Base-by-base conservation (phyloP, 257 asterid species). In the Primulina tabacum region DNA sequence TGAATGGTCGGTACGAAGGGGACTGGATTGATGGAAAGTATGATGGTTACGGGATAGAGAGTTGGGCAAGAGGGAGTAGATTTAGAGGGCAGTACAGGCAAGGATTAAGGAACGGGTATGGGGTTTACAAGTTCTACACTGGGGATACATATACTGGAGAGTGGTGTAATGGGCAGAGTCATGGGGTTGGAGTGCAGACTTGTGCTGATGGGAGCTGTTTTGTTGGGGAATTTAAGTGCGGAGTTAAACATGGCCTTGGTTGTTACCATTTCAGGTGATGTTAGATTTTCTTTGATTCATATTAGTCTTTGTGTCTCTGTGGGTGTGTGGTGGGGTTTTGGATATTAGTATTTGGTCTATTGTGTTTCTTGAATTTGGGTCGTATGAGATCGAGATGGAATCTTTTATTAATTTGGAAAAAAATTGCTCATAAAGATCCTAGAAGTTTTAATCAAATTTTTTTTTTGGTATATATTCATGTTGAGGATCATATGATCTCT, bases 161-260 rank as follows among this genome's bases (percentile, higher is more conserved):
- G 70, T 92, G 98, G 98, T 89, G 81, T 62, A 86, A 83, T 81
- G 98, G 98, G 0, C 96, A 92, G 74, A 92, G 97, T 52, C 92
- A 92, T 55, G 98, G 98, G 17, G 65, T 80, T 70, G 98, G 98
- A 4, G 79, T 80, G 21, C 98, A 92, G 79, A 88, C 89, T 34
- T 92, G 97, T 79, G 88, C 90, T 35, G 97, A 92, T 82, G 98
- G 97, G 7, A 92, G 98, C 82, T 85, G 89, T 64, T 92, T 80
- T 58, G 38, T 78, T 29, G 98, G 98, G 20, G 92, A 88, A 61
- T 92, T 92, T 73, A 92, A 88, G 75, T 70, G 74, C 52, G 98
- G 90, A 14, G 87, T 88, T 57, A 92, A 89, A 50, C 98, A 92
- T 67, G 97, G 97, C 62, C 81, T 85, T 67, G 98, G 98, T 11